Conservation (phyloP, 768 basidiomycete genomes). For the Tubosaeta brunneosetosa region DNA sequence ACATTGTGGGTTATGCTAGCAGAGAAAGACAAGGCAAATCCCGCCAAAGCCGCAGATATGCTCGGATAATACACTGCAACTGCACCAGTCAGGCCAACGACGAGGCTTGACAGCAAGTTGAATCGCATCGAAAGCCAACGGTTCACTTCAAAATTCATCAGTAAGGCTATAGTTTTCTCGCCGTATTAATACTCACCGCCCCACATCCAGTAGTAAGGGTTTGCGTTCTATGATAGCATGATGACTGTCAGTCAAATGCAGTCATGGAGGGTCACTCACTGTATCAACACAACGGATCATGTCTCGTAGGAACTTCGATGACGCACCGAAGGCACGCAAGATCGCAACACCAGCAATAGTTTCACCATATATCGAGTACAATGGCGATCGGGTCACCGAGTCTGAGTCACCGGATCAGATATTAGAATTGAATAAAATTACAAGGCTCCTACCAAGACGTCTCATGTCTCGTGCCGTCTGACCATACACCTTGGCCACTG, state of each 20-base stretch:
- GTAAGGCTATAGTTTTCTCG: not conserved
- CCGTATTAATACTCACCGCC: slow-evolving; percentile 45
- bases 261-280: slow-evolving; percentile 36
- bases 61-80: slow-evolving; percentile 62
- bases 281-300: slow-evolving; percentile 82
- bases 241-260: not conserved
- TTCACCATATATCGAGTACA: slow-evolving; percentile 45
- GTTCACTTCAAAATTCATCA: slow-evolving; percentile 51
- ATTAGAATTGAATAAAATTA: not conserved
- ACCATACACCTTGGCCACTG: slow-evolving; percentile 54
- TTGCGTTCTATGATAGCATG: slow-evolving; percentile 41
- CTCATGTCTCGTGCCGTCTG: slow-evolving; percentile 88
- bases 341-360: slow-evolving; percentile 50
- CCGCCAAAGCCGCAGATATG: slow-evolving; percentile 77
- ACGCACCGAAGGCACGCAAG: slow-evolving; percentile 82
- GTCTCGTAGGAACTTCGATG: slow-evolving; percentile 79
- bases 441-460: slow-evolving; percentile 50
- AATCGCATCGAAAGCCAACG: slow-evolving; percentile 89
- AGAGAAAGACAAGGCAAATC: slow-evolving; percentile 84
- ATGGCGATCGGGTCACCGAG: slow-evolving; percentile 45
- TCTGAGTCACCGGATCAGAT: slow-evolving; percentile 24
- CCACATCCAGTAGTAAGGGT: slow-evolving; percentile 91
- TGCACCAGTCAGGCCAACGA: slow-evolving; percentile 69
- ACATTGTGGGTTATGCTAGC: slow-evolving; percentile 69
- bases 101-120: slow-evolving; percentile 68